These are phyloP conservation scores for Fusarium buxicola DNA, from an alignment of 2,329 filamentous ascomycete genomes.

Conservation along the genomic window DNA sequence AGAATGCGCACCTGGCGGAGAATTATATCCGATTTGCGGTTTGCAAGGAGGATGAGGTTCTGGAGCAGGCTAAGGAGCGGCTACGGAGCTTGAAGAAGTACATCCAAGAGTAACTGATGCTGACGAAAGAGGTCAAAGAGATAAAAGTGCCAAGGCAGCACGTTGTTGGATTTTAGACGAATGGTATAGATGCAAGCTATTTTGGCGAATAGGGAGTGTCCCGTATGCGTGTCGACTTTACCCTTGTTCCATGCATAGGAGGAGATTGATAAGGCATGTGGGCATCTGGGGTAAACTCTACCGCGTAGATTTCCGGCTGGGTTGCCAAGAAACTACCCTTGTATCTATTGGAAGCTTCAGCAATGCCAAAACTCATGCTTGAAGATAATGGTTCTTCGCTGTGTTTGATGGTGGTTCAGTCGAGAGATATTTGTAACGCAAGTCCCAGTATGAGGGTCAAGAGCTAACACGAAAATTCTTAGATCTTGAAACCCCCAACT, in stretches of 20 bases:
- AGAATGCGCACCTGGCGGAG: conserved; percentile 86
- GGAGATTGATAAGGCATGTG: background rate
- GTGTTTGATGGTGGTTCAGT: too few species aligned
- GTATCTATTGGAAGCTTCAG: background rate
- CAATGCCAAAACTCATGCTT: too few species aligned
- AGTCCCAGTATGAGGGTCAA: background rate
- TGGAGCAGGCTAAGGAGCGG: conserved; percentile 82
- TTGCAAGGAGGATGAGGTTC: conserved; percentile 90
- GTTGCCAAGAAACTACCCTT: conserved; percentile 5
- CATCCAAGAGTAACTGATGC: conserved; percentile 55
- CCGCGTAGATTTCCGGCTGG: background rate
- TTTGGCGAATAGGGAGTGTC: background rate
- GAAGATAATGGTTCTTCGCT: too few species aligned
- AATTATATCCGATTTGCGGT: conserved; percentile 96
- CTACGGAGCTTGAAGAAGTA: conserved; percentile 79
- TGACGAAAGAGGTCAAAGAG: conserved; percentile 1
- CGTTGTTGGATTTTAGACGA: conserved; percentile 14
- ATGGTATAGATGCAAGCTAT: conserved; percentile 6
- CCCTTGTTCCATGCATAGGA: conserved; percentile 1
- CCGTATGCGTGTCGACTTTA: background rate
- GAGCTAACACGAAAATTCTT: too few species aligned
- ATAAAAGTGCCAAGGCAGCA: conserved; percentile 1
- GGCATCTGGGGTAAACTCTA: background rate
- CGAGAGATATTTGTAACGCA: too few species aligned
- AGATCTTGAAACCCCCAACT: background rate